Conservation (phyloP, 78 protist species). For the Salpingoeca rosetta region DNA sequence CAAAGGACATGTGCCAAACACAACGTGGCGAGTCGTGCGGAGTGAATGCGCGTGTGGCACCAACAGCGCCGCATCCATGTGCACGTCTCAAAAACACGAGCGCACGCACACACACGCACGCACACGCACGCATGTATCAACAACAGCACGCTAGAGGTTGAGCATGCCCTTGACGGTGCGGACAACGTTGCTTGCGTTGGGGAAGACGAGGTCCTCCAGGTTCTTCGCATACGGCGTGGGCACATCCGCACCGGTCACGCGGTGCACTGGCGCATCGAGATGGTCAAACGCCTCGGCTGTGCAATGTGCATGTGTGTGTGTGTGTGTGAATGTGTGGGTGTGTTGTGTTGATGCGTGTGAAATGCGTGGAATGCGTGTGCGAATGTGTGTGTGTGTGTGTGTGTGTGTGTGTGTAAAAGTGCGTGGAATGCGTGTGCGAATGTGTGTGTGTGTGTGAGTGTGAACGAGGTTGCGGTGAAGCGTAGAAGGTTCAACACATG, state of each 20-base stretch:
- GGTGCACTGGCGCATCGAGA: constrained; percentile 85
- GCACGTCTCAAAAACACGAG: background rate
- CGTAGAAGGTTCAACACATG: no score
- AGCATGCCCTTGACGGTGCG: constrained; percentile 31
- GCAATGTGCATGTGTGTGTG: background rate
- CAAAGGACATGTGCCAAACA: background rate
- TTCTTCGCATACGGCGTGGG: constrained; percentile 89
- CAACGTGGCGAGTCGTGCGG: background rate
- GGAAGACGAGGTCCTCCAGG: constrained; percentile 62
- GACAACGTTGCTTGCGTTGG: constrained; percentile 47
- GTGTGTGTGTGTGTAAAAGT: background rate
- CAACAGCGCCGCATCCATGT: background rate
- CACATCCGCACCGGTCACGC: constrained; percentile 87
- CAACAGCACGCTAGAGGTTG: background rate
- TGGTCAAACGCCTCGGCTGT: constrained; percentile 71
- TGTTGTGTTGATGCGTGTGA: no score
- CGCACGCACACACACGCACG: background rate
- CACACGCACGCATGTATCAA: background rate
- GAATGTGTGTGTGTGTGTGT: background rate
- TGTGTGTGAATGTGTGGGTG: no score
- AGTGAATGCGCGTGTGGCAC: background rate
- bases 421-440: no score
- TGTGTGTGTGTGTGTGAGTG: constrained; percentile 7
- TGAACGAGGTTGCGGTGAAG: no score
- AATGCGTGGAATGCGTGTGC: no score